A percentile compares a stretch with the other conserved stretches of the same genome.
These are phyloP conservation scores for Ceratocystis eucalypticola DNA, from an alignment of 2,329 filamentous ascomycete genomes.

Conservation along the genomic window DNA sequence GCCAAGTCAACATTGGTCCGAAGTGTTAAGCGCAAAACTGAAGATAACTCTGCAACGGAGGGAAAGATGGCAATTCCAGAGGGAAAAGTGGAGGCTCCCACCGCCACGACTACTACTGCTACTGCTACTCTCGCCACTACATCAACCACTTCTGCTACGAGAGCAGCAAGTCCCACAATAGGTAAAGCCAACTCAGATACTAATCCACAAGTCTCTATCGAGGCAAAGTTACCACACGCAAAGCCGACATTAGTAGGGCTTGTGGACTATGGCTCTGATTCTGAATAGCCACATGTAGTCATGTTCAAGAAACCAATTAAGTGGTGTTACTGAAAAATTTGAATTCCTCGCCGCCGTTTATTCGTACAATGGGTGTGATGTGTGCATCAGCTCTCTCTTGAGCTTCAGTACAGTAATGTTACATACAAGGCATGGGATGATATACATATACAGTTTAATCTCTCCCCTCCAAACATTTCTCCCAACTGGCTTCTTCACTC, in stretches of 20 bases:
- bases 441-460: slow-evolving; percentile 1
- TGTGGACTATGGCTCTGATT: slow-evolving; percentile 42
- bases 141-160: background rate
- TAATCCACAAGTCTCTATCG: background rate
- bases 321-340: background rate
- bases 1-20: slow-evolving; percentile 18
- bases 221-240: slow-evolving; percentile 2
- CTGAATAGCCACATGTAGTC: slow-evolving; percentile 5
- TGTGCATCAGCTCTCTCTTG: background rate
- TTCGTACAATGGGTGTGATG: slow-evolving; percentile 6
- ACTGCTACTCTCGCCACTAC: background rate
- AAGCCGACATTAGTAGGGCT: slow-evolving; percentile 27
- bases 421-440: slow-evolving; percentile 18
- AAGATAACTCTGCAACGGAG: slow-evolving; percentile 10
- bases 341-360: slow-evolving; percentile 1
- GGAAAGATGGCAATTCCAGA: background rate
- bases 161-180: background rate
- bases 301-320: background rate
- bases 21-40: slow-evolving; percentile 28
- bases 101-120: background rate
- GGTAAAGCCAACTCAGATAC: background rate
- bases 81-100: background rate
- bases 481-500: slow-evolving; percentile 22
- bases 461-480: background rate
- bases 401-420: slow-evolving; percentile 10